Base-by-base conservation (phyloP, 768 basidiomycete species). In the Dentipellis fragilis region DNA sequence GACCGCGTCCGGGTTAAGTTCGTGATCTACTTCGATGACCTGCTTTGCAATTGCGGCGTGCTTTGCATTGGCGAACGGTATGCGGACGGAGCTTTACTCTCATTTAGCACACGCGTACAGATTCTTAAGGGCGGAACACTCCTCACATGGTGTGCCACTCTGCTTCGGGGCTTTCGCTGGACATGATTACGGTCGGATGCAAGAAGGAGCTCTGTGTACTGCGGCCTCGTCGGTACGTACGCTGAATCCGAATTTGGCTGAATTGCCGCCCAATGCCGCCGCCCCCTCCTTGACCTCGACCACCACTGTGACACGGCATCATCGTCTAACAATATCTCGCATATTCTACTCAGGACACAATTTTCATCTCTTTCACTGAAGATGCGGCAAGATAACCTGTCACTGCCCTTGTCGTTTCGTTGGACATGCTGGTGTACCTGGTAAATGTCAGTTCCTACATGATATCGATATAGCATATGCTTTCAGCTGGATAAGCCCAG, bases 21-120 rank as follows among this genome's bases (percentile, higher is more conserved):
- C 93, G 17, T 75, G 71, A 69, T 96, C 93, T 35, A 96, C 93
- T 58, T 88, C 84, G 65, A 96, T 88, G 58, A 81, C 85, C 68
- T 84, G 82, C 66, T 84, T 87, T 22, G 88, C 92, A 62, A 93
- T 89, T 49, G 68, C 64, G 9, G 93, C 93, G 64, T 96, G 91
- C 59, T 83, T 75, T 21, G 73, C 66, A 19, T 80, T 84, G 19
- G 79, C 75, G 60, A 95, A 92, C 9, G 93, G 93, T 45, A 94
- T 83, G 49, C 81, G 79, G 56, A 93, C 71, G 4, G 80, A 54
- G 16, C 57, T 59, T 51, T 35, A 3, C 29, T 47, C 21, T 14
- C 36, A 42, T 56, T 45, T 4, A 56, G 50, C 17, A 51, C 51
- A 29, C 14, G n/a, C n/a, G 6, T 17, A 21, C 39, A 55, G 40